phyloP scores from a whole-genome alignment of 805 yeast genomes.

The Teunomyces aglyptinius region DNA sequence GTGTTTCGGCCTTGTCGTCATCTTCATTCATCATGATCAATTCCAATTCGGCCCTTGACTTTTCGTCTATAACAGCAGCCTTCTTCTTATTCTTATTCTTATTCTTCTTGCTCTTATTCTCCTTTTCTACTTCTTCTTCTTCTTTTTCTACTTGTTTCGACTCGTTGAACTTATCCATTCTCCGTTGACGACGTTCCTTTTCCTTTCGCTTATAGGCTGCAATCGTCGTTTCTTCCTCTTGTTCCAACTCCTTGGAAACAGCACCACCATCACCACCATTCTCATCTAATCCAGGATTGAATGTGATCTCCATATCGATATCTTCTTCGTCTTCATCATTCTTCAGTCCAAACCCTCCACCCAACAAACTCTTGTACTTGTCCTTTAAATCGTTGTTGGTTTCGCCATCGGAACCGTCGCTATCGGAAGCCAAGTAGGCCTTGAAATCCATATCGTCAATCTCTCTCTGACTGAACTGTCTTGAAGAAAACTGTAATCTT shows the following conservation, averaged over 20 bases:
- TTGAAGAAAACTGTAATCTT: slow-evolving; percentile 69
- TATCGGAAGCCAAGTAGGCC: slow-evolving; percentile 84
- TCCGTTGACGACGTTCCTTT: slow-evolving; percentile 83
- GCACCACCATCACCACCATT: slow-evolving; percentile 12
- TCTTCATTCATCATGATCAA: slow-evolving; percentile 64
- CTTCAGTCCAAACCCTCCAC: slow-evolving; percentile 36
- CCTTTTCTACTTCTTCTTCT: slow-evolving; percentile 46
- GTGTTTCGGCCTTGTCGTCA: slow-evolving; percentile 38
- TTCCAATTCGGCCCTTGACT: slow-evolving; percentile 64
- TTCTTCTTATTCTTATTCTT: slow-evolving; percentile 11
- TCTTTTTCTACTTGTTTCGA: slow-evolving; percentile 44
- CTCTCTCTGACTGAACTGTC: slow-evolving; percentile 85
- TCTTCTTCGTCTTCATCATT: slow-evolving; percentile 22
- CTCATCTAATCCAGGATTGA: slow-evolving; percentile 78
- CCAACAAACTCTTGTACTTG: slow-evolving; percentile 62
- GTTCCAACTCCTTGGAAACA: slow-evolving; percentile 27
- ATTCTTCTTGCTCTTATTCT: slow-evolving; percentile 21
- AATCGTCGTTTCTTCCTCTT: slow-evolving; percentile 53
- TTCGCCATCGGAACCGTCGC: slow-evolving; percentile 54
- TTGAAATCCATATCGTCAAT: slow-evolving; percentile 87
- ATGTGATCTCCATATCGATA: slow-evolving; percentile 92
- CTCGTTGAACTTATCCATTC: slow-evolving; percentile 74
- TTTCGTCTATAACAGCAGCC: slow-evolving; percentile 14
- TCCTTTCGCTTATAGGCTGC: slow-evolving; percentile 83
- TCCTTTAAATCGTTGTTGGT: slow-evolving; percentile 37